Evolutionary conservation across 2,329 filamentous ascomycete species (phyloP), one percentile per base, ranked within the genome.

Genomic region (Alternaria postmessia): DNA sequence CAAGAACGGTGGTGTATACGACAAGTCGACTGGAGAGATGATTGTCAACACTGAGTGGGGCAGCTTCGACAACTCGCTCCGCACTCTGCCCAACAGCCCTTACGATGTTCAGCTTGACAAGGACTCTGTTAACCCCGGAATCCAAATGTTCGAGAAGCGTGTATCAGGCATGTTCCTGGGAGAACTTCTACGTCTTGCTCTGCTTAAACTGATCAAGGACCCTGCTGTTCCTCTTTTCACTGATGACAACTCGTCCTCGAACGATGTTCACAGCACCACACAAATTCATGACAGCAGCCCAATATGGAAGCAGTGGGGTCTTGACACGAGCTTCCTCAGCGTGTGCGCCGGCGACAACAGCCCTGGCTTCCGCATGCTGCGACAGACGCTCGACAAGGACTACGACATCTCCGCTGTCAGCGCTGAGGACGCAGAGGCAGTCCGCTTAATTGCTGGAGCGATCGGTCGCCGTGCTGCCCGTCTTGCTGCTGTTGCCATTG

Each of bases 111-210:
- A 88, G 58, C 85, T 99, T 24, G 94, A 99, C 79, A 82, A 83
- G 57, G 88, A 90, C 61, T 95, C 90, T 66, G 88, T 92, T 70
- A 98, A 99, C 79, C 94, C 94, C 0, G 95, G 95, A 26, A 88
- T 96, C 63, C 95, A 99, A 77, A 97, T 98, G 92, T 99, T 98
- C 75, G 95, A 99, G 83, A 99, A 99, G 86, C 91, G 94, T 48
- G 91, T 99, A 16, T 97, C 93, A 0, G 95, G 95, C 77, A 98
- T 99, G 94, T 99, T 98, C 82, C 81, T 99, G 49, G 95, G 95
- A 55, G 95, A 99, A 79, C 94, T 98, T 64, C 85, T 97, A 56
- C 91, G 95, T 55, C 85, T 92, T 44, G 89, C 89, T 16, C 82
- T 97, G 22, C 78, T 95, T 51, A 84, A 88, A 59, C 86, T 97